Base-by-base conservation (phyloP, 2,329 filamentous ascomycete species). In the Clarireedia paspali region DNA sequence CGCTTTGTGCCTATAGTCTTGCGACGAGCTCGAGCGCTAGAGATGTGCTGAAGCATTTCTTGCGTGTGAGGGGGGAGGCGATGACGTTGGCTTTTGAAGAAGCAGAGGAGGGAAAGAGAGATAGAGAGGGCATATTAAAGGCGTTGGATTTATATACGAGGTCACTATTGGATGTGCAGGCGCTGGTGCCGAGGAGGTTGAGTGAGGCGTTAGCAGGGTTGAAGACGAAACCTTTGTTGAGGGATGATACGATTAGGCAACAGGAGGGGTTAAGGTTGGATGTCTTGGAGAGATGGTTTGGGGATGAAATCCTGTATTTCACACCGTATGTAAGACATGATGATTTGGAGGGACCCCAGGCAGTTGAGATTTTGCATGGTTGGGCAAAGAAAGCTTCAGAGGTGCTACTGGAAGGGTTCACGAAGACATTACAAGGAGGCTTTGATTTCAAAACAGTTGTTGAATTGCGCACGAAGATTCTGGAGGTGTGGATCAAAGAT, bases 311-410 rank as follows among this genome's bases (percentile, higher is more conserved):
- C 44, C 82, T 82, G 47, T 87, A 87, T 61, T 96, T 95, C 67
- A 92, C 85, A 0, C 91, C 91, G 0, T 96, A 90, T 73, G 88
- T 95, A 38, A 84, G 88, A 30, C 85, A 95, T 64, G 89, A 91
- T 62, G 88, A 94, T 62, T 70, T 89, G 4, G 80, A 84, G 24
- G 81, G 79, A 20, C 71, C 75, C 24, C 78, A 83, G 58, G 81
- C 82, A 0, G 77, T 78, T 44, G 78, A 82, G 2, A 82, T 82
- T 70, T 76, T 89, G 14, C 77, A 77, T 23, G 69, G 68, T 27
- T 91, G 88, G 87, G 82, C 83, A 0, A 76, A 76, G 50, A 76
- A 78, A 50, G 83, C 83, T 1, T 80, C 82, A 17, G 73, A 79
- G 46, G 75, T 78, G 6, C 73, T 90, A 54, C 68, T 88, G 1